Percentiles rank a stretch among this genome's conserved stretches.
phyloP scores from a whole-genome alignment of 2,329 filamentous ascomycete species.

The Bipolaris bicolor region DNA sequence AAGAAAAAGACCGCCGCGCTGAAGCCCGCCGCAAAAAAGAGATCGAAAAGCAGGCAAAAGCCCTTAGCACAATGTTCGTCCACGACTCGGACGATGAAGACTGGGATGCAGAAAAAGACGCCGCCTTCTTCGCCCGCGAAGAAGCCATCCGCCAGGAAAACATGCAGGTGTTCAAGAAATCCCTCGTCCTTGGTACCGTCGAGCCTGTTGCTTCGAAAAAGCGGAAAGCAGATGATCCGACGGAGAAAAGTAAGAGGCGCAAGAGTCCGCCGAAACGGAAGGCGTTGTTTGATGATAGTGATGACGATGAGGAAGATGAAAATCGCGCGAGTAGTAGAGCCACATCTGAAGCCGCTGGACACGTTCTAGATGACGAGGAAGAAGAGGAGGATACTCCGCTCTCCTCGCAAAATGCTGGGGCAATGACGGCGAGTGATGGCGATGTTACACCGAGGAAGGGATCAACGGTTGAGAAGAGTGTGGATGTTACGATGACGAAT shows the following conservation, averaged over 20 bases:
- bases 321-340: conserved; percentile 33
- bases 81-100: conserved; percentile 89
- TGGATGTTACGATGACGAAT: conserved; percentile 37
- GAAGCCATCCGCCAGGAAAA: conserved; percentile 67
- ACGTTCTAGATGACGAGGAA: conserved; percentile 27
- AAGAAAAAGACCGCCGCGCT: conserved; percentile 64
- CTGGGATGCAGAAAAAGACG: conserved; percentile 74
- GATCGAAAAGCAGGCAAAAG: conserved; percentile 75
- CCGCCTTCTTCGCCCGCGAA: conserved; percentile 79
- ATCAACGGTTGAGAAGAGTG: conserved; percentile 4
- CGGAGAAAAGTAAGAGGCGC: conserved; percentile 37
- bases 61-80: conserved; percentile 86
- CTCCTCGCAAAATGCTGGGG: conserved; percentile 45
- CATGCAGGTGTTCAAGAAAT: conserved; percentile 55
- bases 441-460: conserved; percentile 19
- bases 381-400: conserved; percentile 41
- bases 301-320: conserved; percentile 31
- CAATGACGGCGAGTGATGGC: conserved; percentile 17
- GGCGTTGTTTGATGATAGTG: conserved; percentile 39
- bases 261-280: conserved; percentile 41
- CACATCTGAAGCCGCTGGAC: conserved; percentile 29
- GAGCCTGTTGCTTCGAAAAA: conserved; percentile 40
- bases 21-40: conserved; percentile 70
- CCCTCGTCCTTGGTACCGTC: conserved; percentile 52
- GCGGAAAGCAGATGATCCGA: conserved; percentile 38